Base-by-base conservation (phyloP, 768 basidiomycete genomes). In the Podaxis sp. region DNA sequence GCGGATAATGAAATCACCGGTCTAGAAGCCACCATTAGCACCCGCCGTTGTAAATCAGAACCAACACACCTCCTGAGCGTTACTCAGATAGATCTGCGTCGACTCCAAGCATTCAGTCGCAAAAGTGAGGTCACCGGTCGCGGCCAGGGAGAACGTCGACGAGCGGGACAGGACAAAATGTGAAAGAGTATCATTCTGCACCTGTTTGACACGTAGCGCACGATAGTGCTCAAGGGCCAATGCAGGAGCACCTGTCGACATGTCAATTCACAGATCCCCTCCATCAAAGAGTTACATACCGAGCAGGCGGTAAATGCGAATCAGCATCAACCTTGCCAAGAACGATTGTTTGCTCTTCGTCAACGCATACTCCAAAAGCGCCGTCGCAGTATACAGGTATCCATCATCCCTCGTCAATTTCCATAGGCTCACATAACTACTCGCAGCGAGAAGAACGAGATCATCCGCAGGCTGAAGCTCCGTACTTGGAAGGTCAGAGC, bases 401-500 rank as follows among this genome's bases (percentile, higher is more conserved):
- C 75, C 74, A 52, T 86, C 80, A 59, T 88, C 83, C 17, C 71
- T 77, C 63, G 82, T 77, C 52, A 86, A 71, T 44, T 73, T 78
- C 88, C 90, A 93, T 22, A 86, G 71, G 70, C 77, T 85, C 51
- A 94, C 81, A 58, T 87, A 80, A 2, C 83, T 82, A 68, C 89
- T 89, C 2, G 82, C 88, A 5, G 90, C 86, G 22, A 97, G 77
- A 28, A 96, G 79, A 26, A 82, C 87, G 36, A 96, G 82, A 69
- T 96, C 95, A 68, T 97, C 95, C 0, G 86, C 90, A 17, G 89
- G 92, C 70, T 96, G 95, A 26, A 95, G 79, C 68, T 96, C 95
- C 0, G 92, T 90, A 3, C 79, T 71, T 7, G 88, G 84, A 19
- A 96, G 79, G 56, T 82, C 77, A 46, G 77, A 75, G 52, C 93